Evolutionary conservation across 306 rosid genomes (phyloP).

Genomic region (Casuarina cunninghamiana): DNA sequence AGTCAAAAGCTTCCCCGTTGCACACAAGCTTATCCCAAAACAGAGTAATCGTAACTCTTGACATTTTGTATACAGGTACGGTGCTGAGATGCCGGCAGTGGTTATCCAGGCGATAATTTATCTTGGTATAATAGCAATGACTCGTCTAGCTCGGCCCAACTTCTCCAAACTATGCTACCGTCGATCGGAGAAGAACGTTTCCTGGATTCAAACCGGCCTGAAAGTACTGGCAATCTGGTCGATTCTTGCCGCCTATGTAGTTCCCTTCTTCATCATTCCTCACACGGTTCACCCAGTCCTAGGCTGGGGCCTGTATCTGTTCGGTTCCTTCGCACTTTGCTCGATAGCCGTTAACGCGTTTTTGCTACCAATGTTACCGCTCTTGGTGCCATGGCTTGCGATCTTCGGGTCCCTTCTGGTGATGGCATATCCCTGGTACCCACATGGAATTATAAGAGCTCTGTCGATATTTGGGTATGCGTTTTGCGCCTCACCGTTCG

Average conservation of each 20-base stretch:
- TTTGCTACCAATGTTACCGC: conserved; percentile 63
- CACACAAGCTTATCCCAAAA: background rate
- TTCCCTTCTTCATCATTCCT: conserved; percentile 74
- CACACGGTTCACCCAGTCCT: conserved; percentile 77
- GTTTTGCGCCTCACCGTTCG: conserved; percentile 60
- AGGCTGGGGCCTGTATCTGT: conserved; percentile 75
- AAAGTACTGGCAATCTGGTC: conserved; percentile 62
- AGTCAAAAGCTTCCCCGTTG: background rate
- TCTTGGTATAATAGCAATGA: conserved; percentile 59
- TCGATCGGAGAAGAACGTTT: conserved; percentile 58
- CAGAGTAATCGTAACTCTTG: background rate
- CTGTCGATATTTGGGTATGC: conserved; percentile 67
- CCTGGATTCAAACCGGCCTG: conserved; percentile 47
- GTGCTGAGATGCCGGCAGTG: conserved; percentile 60
- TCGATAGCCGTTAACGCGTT: conserved; percentile 51
- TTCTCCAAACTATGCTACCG: conserved; percentile 71
- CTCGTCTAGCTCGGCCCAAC: conserved; percentile 70
- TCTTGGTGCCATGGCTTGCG: conserved; percentile 57
- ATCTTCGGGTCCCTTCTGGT: conserved; percentile 59
- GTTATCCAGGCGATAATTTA: conserved; percentile 54
- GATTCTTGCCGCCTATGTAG: conserved; percentile 62
- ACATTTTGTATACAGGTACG: conserved; percentile 48
- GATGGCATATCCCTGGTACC: conserved; percentile 83
- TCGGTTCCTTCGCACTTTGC: conserved; percentile 65
- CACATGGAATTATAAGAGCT: conserved; percentile 74